Base-by-base conservation (phyloP, 805 yeast genomes). In the Yarrowia sp. region DNA sequence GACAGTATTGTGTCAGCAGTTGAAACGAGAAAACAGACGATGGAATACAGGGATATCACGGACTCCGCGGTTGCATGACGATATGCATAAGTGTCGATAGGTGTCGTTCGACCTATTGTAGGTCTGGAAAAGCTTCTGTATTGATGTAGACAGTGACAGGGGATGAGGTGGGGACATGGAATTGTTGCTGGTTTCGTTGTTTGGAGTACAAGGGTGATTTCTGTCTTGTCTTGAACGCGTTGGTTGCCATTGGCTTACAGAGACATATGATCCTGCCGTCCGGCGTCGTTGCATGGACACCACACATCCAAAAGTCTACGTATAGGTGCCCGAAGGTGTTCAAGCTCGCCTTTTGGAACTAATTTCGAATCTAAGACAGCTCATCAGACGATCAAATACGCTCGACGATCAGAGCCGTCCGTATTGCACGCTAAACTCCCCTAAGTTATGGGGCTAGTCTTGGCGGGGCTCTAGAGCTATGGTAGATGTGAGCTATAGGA, bases 361-460 rank as follows among this genome's bases (percentile, higher is more conserved):
- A 47, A 47, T 46, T 3, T 30, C 52, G 36, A 17, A 30, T 50
- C 55, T 50, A 34, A 50, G 55, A 50, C 39, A 50, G 40, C 34
- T 33, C 53, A 30, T 34, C 55, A 33, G 55, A 33, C 55, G 55
- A 33, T 50, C 55, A 33, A n/a, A 50, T 50, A 50, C 40, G 55
- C 40, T 50, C 40, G 40, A 34, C 19, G 38, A 49, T 30, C 38
- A 49, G 53, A 50, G 55, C 55, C 55, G 40, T 33, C 55, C 55
- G 52, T 50, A 50, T 50, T 6, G n/a, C 55, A 50, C 40, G 24
- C 24, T 50, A 50, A 15, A 12, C 24, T 3, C 24, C 0, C 10
- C 10, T n/a, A 33, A 20, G 53, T 49, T 36, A 52, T 36, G 42
- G 42, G 56, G 42, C 56, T 50, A 17, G n/a, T 34, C 56, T 50